Base-by-base conservation (phyloP, 768 basidiomycete genomes). In the Leucogyrophana mollusca region DNA sequence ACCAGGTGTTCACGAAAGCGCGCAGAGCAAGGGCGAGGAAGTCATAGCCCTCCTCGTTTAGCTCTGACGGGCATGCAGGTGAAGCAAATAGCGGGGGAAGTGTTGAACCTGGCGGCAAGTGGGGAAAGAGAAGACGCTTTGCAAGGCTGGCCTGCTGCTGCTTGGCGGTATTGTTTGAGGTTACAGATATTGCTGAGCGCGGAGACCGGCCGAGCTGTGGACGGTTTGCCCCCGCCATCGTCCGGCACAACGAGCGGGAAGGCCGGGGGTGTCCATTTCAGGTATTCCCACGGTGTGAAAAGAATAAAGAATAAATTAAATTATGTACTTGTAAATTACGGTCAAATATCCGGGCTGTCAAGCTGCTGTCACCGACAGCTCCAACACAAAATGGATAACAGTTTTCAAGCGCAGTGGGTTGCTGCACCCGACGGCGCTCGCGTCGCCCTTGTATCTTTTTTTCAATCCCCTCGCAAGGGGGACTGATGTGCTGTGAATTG, bases 1-100 rank as follows among this genome's bases (percentile, higher is more conserved):
- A 94, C 91, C 90, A 94, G 2, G 87, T 85, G 38, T 82, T 79
- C 30, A 94, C 80, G 56, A 76, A 87, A 5, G 89, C 89, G 25
- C 90, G 78, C 18, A 94, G 74, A 9, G 83, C 77, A 47, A 92
- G 83, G 0, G 91, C 90, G 24, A 91, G 72, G 47, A 91, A 73
- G 65, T 92, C 86, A 58, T 92, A 91, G 6, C 39, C 59, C 48
- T 65, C 64, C 4, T 75, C 71, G 46, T 78, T 74, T 48, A 93
- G 77, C 39, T 87, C 82, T 18, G 73, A 71, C 0, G 74, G 65
- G 8, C 70, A 69, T 10, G 57, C 46, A 0, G 71, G 66, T 0
- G 76, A 66, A 21, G 68, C 61, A 46, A 87, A 75, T 18, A 87
- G 65, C 9, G 78, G 71, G 3, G 85, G 83, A 14, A 79, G 64